phyloP scores from a whole-genome alignment of 2,329 filamentous ascomycete genomes.

The Teratosphaeria nubilosa region DNA sequence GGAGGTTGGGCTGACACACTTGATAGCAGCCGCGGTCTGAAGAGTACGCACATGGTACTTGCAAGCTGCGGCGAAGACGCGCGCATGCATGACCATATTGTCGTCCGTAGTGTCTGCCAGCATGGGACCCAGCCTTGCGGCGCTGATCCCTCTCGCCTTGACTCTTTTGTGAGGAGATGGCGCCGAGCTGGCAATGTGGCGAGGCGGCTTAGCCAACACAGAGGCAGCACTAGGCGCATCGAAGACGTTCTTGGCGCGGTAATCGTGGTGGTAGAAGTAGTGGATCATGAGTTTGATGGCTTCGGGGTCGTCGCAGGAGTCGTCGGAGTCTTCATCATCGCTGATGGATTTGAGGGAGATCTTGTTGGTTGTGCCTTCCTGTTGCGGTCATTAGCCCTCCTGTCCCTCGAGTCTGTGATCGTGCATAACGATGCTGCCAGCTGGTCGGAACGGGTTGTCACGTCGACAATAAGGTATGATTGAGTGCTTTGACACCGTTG shows the following conservation, averaged over 20 bases:
- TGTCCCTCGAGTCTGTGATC: not conserved
- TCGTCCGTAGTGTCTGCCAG: not conserved
- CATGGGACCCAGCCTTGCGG: not conserved
- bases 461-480: not conserved
- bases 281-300: constrained; percentile 18
- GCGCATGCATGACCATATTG: constrained; percentile 24
- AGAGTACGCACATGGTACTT: constrained; percentile 32
- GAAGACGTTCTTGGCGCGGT: constrained; percentile 2
- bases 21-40: constrained; percentile 29
- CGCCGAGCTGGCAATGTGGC: too few species aligned
- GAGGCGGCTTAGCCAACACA: not conserved
- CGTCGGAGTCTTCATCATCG: constrained; percentile 4
- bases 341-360: constrained; percentile 11
- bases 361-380: constrained; percentile 9
- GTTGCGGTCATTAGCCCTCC: not conserved
- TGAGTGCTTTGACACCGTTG: not conserved
- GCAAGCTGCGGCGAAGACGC: constrained; percentile 35
- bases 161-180: too few species aligned
- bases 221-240: not conserved
- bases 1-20: constrained; percentile 25
- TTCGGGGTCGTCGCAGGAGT: constrained; percentile 16
- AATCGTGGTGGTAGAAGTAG: constrained; percentile 21
- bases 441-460: not conserved
- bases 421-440: not conserved
- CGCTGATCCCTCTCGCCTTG: too few species aligned